Conservation (phyloP, 768 basidiomycete species). For the Heimioporus sp. region DNA sequence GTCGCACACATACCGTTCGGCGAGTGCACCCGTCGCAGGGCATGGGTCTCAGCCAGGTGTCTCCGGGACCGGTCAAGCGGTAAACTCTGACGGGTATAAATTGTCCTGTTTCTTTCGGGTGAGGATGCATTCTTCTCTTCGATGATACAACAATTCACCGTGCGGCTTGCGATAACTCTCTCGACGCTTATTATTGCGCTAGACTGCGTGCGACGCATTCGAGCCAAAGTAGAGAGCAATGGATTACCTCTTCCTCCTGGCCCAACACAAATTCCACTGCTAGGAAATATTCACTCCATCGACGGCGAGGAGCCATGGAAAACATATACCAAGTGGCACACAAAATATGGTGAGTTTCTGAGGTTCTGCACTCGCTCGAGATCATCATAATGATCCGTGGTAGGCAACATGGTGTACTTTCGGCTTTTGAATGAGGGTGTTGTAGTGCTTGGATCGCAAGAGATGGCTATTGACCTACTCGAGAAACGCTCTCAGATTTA, state of each 20-base stretch:
- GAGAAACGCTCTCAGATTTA: constrained; percentile 45
- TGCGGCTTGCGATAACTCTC: neutral
- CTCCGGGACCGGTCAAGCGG: no score
- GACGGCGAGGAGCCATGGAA: constrained; percentile 3
- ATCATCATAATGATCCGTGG: neutral
- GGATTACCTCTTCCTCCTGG: constrained; percentile 7
- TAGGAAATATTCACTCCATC: constrained; percentile 1
- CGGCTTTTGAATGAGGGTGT: constrained; percentile 43
- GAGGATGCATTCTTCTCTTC: no score
- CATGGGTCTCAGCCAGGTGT: no score
- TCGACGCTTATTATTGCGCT: neutral
- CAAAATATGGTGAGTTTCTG: constrained; percentile 4
- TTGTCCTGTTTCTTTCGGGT: no score
- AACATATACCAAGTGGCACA: constrained; percentile 7
- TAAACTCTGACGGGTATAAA: no score
- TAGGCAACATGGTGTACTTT: constrained; percentile 45
- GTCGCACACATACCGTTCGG: no score
- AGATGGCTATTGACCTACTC: constrained; percentile 43
- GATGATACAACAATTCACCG: neutral
- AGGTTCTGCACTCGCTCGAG: neutral
- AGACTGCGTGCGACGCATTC: neutral
- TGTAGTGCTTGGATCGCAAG: constrained; percentile 43
- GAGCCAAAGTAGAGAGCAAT: neutral
- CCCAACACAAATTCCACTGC: constrained; percentile 1
- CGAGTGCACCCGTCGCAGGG: no score